Conservation (phyloP, 305 asterid species). For the Fraxinus sp. region DNA sequence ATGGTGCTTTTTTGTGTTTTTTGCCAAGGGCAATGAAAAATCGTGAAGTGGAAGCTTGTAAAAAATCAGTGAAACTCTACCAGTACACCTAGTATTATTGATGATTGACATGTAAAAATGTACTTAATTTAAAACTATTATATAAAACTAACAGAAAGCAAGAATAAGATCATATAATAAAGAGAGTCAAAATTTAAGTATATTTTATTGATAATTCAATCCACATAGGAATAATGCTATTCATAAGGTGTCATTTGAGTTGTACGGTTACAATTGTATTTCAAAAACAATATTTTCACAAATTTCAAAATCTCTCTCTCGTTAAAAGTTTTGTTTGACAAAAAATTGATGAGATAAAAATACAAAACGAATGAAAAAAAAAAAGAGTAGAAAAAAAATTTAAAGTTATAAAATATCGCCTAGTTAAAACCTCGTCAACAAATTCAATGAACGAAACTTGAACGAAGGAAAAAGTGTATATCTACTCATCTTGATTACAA, state of each 20-base stretch:
- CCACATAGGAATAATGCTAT: neutral
- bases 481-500: too few species aligned
- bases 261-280: neutral
- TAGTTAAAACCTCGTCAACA: too few species aligned
- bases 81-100: neutral
- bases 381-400: too few species aligned
- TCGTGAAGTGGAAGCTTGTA: neutral
- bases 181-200: neutral
- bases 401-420: too few species aligned
- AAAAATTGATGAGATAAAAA: too few species aligned
- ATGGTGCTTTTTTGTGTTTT: neutral
- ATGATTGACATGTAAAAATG: neutral
- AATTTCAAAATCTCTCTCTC: neutral
- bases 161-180: too few species aligned
- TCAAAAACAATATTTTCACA: neutral
- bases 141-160: neutral
- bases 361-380: too few species aligned
- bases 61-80: too few species aligned
- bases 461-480: too few species aligned
- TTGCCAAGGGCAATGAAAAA: neutral
- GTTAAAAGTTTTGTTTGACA: too few species aligned
- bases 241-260: neutral
- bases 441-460: too few species aligned
- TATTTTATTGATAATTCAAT: neutral
- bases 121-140: neutral